Evolutionary conservation across 164 flowering plant species (phyloP).

Genomic region (Annona squamosa): DNA sequence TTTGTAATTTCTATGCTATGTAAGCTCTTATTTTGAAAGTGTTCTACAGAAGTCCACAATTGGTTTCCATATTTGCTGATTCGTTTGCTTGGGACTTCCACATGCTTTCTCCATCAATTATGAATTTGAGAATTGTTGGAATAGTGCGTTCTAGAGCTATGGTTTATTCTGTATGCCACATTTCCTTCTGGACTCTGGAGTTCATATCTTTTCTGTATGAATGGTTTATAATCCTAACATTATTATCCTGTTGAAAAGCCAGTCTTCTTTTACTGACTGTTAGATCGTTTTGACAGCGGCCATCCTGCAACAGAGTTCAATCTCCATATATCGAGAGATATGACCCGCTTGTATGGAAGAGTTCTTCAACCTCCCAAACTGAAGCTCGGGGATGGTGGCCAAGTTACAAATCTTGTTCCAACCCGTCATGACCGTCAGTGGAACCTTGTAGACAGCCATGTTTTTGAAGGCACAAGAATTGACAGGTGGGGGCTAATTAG

Average conservation of each 20-base stretch:
- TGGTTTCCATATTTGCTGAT: background rate
- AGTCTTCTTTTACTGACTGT: background rate
- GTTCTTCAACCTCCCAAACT: slow-evolving; percentile 85
- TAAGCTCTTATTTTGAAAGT: no score
- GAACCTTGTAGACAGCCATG: slow-evolving; percentile 81
- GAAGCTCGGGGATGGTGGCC: slow-evolving; percentile 77
- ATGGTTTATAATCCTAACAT: no score
- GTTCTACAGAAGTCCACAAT: no score
- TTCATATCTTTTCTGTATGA: no score
- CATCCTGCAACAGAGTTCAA: slow-evolving; percentile 59
- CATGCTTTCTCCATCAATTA: background rate
- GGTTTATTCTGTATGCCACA: no score
- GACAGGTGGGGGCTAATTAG: slow-evolving; percentile 82
- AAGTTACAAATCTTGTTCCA: slow-evolving; percentile 60
- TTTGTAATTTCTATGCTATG: no score
- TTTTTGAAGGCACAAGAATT: slow-evolving; percentile 68
- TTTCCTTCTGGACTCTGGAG: no score
- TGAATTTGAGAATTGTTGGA: no score
- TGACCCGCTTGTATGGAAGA: slow-evolving; percentile 79
- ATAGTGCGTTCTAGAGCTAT: no score
- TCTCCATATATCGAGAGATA: slow-evolving; percentile 63
- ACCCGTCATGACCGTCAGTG: slow-evolving; percentile 75
- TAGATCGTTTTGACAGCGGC: slow-evolving; percentile 42
- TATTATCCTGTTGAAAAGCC: no score
- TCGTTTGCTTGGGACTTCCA: background rate